Evolutionary conservation across 768 basidiomycete genomes (phyloP).

Genomic region (Hericium rajendrae): DNA sequence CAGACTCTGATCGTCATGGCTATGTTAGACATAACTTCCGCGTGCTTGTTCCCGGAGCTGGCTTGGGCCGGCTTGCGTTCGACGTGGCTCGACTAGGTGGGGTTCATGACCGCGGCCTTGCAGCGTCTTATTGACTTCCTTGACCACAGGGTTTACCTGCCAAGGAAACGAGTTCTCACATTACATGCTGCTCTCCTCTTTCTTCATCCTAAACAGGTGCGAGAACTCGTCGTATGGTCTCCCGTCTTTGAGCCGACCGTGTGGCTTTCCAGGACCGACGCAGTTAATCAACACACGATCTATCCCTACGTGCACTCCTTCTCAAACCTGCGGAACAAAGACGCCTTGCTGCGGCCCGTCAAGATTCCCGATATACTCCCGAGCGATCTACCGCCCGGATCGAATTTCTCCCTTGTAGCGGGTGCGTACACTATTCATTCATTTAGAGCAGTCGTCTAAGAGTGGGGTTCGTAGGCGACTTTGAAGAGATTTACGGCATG

Average conservation of each 20-base stretch:
- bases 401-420: conserved; percentile 78
- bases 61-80: conserved; percentile 80
- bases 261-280: conserved; percentile 40
- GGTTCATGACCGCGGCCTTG: conserved; percentile 2
- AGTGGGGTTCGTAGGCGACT: conserved; percentile 51
- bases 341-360: conserved; percentile 56
- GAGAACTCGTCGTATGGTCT: conserved; percentile 8
- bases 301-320: conserved; percentile 91
- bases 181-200: conserved; percentile 87
- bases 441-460: conserved; percentile 1
- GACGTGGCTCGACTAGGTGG: conserved; percentile 77
- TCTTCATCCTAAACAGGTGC: conserved; percentile 80
- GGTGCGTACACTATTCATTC: conserved; percentile 30
- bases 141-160: conserved; percentile 63
- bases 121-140: not conserved
- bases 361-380: conserved; percentile 81
- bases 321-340: conserved; percentile 60
- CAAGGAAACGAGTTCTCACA: conserved; percentile 96
- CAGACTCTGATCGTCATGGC: not conserved
- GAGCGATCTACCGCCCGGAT: conserved; percentile 50
- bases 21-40: conserved; percentile 41
- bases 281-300: conserved; percentile 60
- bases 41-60: conserved; percentile 86
- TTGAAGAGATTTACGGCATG: conserved; percentile 81
- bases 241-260: not conserved